Base-by-base conservation (phyloP, 768 basidiomycete genomes). In the Baorangia bicolor region DNA sequence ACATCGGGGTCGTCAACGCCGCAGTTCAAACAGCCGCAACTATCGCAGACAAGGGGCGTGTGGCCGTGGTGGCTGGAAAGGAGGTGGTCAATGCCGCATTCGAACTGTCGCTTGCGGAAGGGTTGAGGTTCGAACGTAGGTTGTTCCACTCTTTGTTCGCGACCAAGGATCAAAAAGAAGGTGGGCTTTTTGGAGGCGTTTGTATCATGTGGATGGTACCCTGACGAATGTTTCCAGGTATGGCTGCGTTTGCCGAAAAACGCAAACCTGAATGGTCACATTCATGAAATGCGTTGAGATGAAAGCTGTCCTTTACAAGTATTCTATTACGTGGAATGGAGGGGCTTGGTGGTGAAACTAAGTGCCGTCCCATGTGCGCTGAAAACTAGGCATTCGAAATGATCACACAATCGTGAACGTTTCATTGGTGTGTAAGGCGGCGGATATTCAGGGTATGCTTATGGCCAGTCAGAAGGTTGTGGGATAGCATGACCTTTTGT, bases 21-120 rank as follows among this genome's bases (percentile, higher is more conserved):
- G 96, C 96, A 1, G 74, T 98, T 50, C 80, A 81, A 55, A 79
- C 97, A 67, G 96, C 87, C 0, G 82, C 79, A 54, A 78, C 75
- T 39, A 94, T 98, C 56, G 88, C 91, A 18, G 80, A 81, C 69
- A 95, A 94, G 75, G 86, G 94, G 27, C 82, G 81, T 56, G 73
- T 98, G 49, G 87, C 92, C 23, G 87, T 92, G 16, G 85, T 89
- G 69, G 93, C 94, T 30, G 86, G 78, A 33, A 98, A 99, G 75
- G 96, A 98, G 73, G 92, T 90, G 4, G 92, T 98, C 61, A 96
- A 97, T 71, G 89, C 86, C 84, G 95, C 93, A 21, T 89, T 86
- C 61, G 94, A 99, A 64, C 71, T 92, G 61, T 79, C 83, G 7
- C 79, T 99, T 42, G 74, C 81, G 5, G 90, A 97, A 66, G 97